phyloP scores from a whole-genome alignment of 208 protist genomes.

The Crithidia brevicula region DNA sequence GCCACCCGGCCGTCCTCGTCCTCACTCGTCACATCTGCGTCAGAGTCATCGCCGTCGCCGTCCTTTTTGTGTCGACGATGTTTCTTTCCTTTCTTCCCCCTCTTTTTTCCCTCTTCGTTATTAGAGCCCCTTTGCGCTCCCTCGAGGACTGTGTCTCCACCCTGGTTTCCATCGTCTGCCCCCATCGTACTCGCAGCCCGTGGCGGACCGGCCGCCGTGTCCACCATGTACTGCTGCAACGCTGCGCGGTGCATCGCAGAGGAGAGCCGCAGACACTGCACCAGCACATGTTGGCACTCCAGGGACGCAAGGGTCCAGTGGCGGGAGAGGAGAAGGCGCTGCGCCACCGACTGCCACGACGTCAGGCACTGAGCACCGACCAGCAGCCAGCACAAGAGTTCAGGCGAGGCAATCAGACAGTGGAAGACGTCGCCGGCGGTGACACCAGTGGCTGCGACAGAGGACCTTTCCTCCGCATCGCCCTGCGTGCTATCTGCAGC shows the following conservation, averaged over 20 bases:
- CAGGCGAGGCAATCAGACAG: slow-evolving; percentile 23
- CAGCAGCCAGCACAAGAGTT: slow-evolving; percentile 22
- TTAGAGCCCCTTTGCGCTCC: neutral
- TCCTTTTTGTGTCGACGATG: neutral
- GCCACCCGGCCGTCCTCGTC: neutral
- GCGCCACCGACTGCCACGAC: slow-evolving; percentile 25
- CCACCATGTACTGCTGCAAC: slow-evolving; percentile 9
- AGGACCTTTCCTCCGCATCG: neutral
- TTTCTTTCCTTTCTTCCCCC: slow-evolving; percentile 9
- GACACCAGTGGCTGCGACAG: neutral
- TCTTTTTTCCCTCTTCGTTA: neutral
- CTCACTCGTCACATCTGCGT: too few relatives aligned
- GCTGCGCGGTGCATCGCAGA: slow-evolving; percentile 11
- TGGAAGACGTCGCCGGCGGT: slow-evolving; percentile 10
- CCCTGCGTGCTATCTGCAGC: neutral
- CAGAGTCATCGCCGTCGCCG: neutral
- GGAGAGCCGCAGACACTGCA: slow-evolving; percentile 11
- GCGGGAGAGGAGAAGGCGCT: slow-evolving; percentile 16
- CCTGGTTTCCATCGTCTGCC: neutral
- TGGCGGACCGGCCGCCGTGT: neutral
- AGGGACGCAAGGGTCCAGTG: slow-evolving; percentile 20
- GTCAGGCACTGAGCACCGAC: slow-evolving; percentile 9
- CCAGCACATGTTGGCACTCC: slow-evolving; percentile 20
- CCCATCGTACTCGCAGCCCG: too few relatives aligned
- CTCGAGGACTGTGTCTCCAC: neutral